Base-by-base conservation (phyloP, 306 rosid genomes). In the Vigna nakashimae region DNA sequence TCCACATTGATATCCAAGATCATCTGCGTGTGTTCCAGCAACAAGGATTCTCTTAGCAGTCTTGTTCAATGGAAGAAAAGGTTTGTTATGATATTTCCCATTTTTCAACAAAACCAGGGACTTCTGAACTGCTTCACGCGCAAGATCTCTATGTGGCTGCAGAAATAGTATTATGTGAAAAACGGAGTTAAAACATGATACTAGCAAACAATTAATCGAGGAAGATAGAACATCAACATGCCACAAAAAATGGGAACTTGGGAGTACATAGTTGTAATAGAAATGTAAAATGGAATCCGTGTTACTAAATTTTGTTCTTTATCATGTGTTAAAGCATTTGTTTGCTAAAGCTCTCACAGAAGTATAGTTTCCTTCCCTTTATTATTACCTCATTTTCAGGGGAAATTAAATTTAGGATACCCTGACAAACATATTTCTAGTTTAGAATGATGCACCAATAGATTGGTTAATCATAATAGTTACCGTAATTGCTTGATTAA, bases 1-100 rank as follows among this genome's bases (percentile, higher is more conserved):
- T 64, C 98, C 97, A 62, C 98, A 90, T 68, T 92, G 98, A 82
- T 57, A 92, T 62, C 97, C 98, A 58, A 94, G 89, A 88, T 94
- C 77, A 82, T 91, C 93, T 0, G 92, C 94, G 28, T 94, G 98
- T 22, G 89, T 89, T 78, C 98, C 97, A 7, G 90, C 36, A 26
- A 94, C 91, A 77, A 90, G 94, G 79, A 94, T 87, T 82, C 85
- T 89, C 80, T 87, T 90, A 15, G 90, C 92, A 76, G 80, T 86
- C 74, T 71, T 89, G 71, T 87, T 85, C 72, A 92, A 64, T n/a
- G 97, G 97, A 80, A 94, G 96, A 82, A 94, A 89, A 62, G 90
- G 90, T 77, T 88, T 82, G 57, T n/a, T 69, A 34, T 56, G 83
- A 80, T 83, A 73, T 86, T 88, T 90, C 66, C 97, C 98, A 69